Conservation (phyloP, 73 alveolate species). For the Tetrahymena thermophila region DNA sequence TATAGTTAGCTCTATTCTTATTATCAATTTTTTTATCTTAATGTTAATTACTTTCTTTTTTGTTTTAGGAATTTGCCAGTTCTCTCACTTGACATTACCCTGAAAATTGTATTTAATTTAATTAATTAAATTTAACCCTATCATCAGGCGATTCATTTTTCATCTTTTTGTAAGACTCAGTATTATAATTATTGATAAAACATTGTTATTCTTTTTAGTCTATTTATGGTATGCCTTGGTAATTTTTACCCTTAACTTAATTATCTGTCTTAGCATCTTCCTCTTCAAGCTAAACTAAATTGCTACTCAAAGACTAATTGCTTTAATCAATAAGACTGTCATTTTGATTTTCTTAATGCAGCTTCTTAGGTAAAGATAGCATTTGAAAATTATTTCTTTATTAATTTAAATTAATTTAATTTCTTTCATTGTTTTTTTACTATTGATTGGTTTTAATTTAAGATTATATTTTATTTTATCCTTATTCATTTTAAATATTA, state of each 20-base stretch:
- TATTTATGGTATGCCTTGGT: not conserved
- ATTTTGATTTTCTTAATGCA: not conserved
- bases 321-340: not conserved
- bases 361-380: not conserved
- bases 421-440: not conserved
- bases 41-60: not conserved
- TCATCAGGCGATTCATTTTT: not conserved
- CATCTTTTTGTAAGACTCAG: not conserved
- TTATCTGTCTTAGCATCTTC: not conserved
- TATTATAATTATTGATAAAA: too few relatives aligned
- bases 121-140: not conserved
- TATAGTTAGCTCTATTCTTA: not conserved
- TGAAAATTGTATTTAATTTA: not conserved
- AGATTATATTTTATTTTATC: too few relatives aligned
- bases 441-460: not conserved
- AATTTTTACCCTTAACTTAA: not conserved
- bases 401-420: too few relatives aligned
- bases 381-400: too few relatives aligned
- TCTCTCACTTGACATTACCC: not conserved
- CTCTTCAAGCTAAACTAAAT: not conserved
- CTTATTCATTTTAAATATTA: too few relatives aligned
- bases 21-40: not conserved
- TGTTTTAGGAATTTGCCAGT: not conserved
- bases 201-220: too few relatives aligned
- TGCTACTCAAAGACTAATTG: too few relatives aligned